phyloP scores from a whole-genome alignment of 495 filamentous ascomycete species.

The Usnea hakonensis region DNA sequence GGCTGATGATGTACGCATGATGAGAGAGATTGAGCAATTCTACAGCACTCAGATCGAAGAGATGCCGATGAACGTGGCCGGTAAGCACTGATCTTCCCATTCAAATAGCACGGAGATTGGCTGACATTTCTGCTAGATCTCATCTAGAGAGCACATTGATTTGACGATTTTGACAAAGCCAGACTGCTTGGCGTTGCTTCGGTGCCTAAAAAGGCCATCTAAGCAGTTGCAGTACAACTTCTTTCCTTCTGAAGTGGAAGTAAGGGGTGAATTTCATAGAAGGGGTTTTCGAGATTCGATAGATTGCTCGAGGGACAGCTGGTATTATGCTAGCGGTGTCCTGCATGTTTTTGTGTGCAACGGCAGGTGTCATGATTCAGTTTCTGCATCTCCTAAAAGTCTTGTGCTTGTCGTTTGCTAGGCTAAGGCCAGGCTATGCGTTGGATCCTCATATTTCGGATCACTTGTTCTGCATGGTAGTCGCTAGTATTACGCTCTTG shows the following conservation, averaged over 20 bases:
- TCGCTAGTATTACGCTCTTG: slow-evolving; percentile 9
- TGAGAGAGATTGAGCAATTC: slow-evolving; percentile 85
- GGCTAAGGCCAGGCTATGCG: slow-evolving; percentile 11
- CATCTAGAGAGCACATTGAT: slow-evolving; percentile 32
- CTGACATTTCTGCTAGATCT: slow-evolving; percentile 34
- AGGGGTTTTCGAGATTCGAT: slow-evolving; percentile 4
- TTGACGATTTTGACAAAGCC: background rate
- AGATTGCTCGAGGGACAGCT: slow-evolving; percentile 16
- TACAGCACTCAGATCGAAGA: slow-evolving; percentile 58
- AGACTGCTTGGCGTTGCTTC: slow-evolving; percentile 9
- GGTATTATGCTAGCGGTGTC: slow-evolving; percentile 7
- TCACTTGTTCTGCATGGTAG: background rate
- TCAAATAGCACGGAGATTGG: background rate
- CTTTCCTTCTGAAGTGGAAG: background rate
- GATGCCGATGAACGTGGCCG: slow-evolving; percentile 57
- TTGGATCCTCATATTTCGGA: slow-evolving; percentile 2
- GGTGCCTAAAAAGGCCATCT: slow-evolving; percentile 7
- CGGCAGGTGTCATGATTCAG: slow-evolving; percentile 7
- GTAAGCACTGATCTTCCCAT: slow-evolving; percentile 24
- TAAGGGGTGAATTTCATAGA: slow-evolving; percentile 1
- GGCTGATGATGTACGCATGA: slow-evolving; percentile 97
- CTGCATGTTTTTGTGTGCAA: slow-evolving; percentile 10
- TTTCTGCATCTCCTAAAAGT: slow-evolving; percentile 15
- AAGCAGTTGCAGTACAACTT: slow-evolving; percentile 4
- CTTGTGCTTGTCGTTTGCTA: slow-evolving; percentile 5